Conservation (phyloP, 2,329 filamentous ascomycete genomes). For the Epichloe sp. region DNA sequence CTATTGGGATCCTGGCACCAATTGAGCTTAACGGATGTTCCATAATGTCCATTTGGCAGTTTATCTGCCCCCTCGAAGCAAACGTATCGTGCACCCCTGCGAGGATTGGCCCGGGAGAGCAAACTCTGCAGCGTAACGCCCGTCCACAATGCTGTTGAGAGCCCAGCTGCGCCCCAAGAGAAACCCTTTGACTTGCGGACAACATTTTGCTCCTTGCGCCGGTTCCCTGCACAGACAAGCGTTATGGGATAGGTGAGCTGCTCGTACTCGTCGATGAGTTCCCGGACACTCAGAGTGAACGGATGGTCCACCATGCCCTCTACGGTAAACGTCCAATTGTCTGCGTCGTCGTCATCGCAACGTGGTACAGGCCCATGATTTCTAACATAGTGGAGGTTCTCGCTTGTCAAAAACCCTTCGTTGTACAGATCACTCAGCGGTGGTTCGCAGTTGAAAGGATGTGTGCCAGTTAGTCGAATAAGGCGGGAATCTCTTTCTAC, state of each 20-base stretch:
- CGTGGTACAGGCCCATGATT: slow-evolving; percentile 78
- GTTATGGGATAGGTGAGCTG: slow-evolving; percentile 80
- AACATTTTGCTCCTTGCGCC: slow-evolving; percentile 84
- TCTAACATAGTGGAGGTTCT: slow-evolving; percentile 80
- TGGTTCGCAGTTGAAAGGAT: slow-evolving; percentile 85
- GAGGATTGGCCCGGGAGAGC: slow-evolving; percentile 53
- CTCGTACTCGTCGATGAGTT: slow-evolving; percentile 62
- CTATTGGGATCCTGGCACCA: slow-evolving; percentile 76
- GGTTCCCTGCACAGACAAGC: slow-evolving; percentile 82
- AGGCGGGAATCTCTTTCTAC: slow-evolving; percentile 68
- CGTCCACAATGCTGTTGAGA: slow-evolving; percentile 82
- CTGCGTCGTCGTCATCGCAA: slow-evolving; percentile 57
- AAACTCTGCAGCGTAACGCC: slow-evolving; percentile 65
- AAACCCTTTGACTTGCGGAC: slow-evolving; percentile 88
- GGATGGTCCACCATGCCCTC: slow-evolving; percentile 76
- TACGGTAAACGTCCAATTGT: slow-evolving; percentile 70
- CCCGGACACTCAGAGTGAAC: slow-evolving; percentile 54
- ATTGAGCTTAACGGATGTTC: slow-evolving; percentile 75
- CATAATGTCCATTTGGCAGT: slow-evolving; percentile 78
- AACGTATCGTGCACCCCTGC: slow-evolving; percentile 61
- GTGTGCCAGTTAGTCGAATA: slow-evolving; percentile 75
- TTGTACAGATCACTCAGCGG: slow-evolving; percentile 68
- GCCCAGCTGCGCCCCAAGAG: slow-evolving; percentile 79
- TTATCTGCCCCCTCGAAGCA: slow-evolving; percentile 88
- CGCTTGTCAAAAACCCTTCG: slow-evolving; percentile 71